These are phyloP conservation scores for Rhizoctonia solani DNA, from an alignment of 1,284 basidiomycete genomes.

Conservation along the genomic window DNA sequence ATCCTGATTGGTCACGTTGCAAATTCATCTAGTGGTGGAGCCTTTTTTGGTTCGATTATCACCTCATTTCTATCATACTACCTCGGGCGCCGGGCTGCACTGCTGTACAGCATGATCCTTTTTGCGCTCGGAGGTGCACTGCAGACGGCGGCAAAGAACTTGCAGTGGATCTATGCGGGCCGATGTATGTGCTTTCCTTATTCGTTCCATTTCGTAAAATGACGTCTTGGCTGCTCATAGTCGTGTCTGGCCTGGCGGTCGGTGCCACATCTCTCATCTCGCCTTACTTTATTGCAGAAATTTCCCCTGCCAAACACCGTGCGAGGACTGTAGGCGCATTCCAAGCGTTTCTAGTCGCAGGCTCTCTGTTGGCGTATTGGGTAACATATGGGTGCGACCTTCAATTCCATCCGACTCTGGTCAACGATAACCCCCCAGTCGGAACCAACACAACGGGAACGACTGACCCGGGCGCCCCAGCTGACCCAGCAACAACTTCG, in stretches of 20 bases:
- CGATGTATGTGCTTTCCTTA: slow-evolving; percentile 31
- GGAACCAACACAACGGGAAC: slow-evolving; percentile 15
- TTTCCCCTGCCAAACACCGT: slow-evolving; percentile 34
- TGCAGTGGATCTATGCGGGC: slow-evolving; percentile 33
- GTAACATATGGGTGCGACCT: slow-evolving; percentile 24
- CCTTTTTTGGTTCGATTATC: slow-evolving; percentile 35
- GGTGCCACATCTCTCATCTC: slow-evolving; percentile 35
- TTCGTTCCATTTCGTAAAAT: background rate
- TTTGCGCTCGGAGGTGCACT: slow-evolving; percentile 33
- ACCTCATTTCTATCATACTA: slow-evolving; percentile 28
- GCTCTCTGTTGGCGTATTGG: slow-evolving; percentile 18
- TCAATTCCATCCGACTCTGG: slow-evolving; percentile 6
- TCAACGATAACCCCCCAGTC: background rate
- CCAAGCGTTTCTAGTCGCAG: slow-evolving; percentile 34
- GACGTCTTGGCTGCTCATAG: slow-evolving; percentile 17
- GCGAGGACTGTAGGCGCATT: slow-evolving; percentile 34
- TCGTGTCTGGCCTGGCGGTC: slow-evolving; percentile 34
- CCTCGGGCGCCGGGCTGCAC: slow-evolving; percentile 31
- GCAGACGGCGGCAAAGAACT: slow-evolving; percentile 25
- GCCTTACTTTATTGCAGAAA: slow-evolving; percentile 34
- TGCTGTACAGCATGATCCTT: slow-evolving; percentile 34
- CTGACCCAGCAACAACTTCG: slow-evolving; percentile 1
- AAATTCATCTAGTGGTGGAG: slow-evolving; percentile 27
- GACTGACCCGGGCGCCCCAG: slow-evolving; percentile 10
- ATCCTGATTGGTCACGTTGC: background rate